phyloP scores from a whole-genome alignment of 2,329 filamentous ascomycete genomes.

The Thelonectria rubi region DNA sequence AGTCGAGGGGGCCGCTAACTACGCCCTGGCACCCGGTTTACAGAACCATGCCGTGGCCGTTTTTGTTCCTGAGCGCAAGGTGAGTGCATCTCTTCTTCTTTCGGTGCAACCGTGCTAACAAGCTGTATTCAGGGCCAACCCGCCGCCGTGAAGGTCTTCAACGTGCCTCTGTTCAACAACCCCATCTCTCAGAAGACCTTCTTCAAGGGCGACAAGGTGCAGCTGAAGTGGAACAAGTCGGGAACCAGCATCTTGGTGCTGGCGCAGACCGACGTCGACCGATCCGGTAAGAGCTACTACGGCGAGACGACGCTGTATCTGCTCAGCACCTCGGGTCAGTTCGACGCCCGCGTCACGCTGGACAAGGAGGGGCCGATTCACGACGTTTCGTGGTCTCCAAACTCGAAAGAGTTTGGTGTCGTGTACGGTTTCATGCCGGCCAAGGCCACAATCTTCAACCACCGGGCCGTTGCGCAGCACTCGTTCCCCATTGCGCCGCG shows the following conservation, averaged over 20 bases:
- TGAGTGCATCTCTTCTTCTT: conserved; percentile 49
- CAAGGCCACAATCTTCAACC: conserved; percentile 98
- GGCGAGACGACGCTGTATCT: conserved; percentile 98
- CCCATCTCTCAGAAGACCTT: conserved; percentile 98
- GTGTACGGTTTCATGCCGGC: conserved; percentile 99
- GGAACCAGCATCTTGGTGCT: conserved; percentile 93
- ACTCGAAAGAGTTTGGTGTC: conserved; percentile 96
- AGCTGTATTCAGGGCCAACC: conserved; percentile 76
- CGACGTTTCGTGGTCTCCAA: conserved; percentile 98
- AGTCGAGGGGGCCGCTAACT: conserved; percentile 89
- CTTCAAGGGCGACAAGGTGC: conserved; percentile 99
- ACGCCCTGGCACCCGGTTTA: conserved; percentile 83
- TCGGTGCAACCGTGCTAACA: conserved; percentile 26
- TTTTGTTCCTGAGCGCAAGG: conserved; percentile 95
- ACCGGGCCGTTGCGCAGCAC: conserved; percentile 82
- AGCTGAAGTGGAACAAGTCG: conserved; percentile 95
- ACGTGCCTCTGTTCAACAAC: conserved; percentile 83
- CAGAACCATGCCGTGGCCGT: conserved; percentile 92
- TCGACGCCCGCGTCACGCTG: conserved; percentile 89
- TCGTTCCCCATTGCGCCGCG: conserved; percentile 87
- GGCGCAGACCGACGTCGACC: conserved; percentile 97
- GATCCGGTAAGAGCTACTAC: conserved; percentile 99
- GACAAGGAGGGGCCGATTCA: conserved; percentile 99
- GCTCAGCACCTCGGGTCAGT: conserved; percentile 87
- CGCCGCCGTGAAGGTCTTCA: conserved; percentile 92